Base-by-base conservation (phyloP, 2,329 filamentous ascomycete genomes). In the Paecilomyces sp. region DNA sequence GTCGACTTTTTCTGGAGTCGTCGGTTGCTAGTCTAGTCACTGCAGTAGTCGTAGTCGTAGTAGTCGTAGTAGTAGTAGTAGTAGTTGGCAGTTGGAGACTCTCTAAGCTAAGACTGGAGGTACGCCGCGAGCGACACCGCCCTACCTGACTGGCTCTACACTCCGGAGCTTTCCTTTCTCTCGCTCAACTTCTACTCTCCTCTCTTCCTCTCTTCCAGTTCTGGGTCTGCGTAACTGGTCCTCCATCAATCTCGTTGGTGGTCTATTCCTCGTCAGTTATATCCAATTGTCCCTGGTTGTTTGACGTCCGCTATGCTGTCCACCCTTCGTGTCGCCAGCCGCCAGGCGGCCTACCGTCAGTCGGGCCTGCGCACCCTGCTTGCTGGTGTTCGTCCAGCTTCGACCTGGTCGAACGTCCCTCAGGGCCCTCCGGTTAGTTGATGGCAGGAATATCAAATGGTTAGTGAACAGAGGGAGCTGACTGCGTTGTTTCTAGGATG, bases 361-460 rank as follows among this genome's bases (percentile, higher is more conserved):
- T 71, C 72, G 62, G 70, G 68, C 65, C 61, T 75, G 67, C 74
- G 76, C 65, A 67, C 71, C 60, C 65, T 75, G 25, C 61, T 75
- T 60, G 68, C 73, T 61, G 79, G 79, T 67, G 75, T 80, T 65
- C 81, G 85, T 73, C 84, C 87, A 69, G 87, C 85, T 68, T 96
- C 92, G 62, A 90, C 89, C 67, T 97, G 93, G 92, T 86, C 90
- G 73, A 89, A 90, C 71, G 91, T 97, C 59, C 88, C 91, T 67
- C 91, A 97, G 80, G 93, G 93, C 65, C 93, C 93, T 85, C 92
- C 93, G 74, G 92, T 94, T 86, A 79, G 89, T 85, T 50, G 31
- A 51, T 51, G 33, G 57, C 4, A 30, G 34, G 33, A 55, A 57
- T 54, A n/a, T 53, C 52, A 55, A 54, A 55, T 55, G 55, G 54